Evolutionary conservation across 768 basidiomycete genomes (phyloP).

Genomic region (Multifurca ochricompacta): DNA sequence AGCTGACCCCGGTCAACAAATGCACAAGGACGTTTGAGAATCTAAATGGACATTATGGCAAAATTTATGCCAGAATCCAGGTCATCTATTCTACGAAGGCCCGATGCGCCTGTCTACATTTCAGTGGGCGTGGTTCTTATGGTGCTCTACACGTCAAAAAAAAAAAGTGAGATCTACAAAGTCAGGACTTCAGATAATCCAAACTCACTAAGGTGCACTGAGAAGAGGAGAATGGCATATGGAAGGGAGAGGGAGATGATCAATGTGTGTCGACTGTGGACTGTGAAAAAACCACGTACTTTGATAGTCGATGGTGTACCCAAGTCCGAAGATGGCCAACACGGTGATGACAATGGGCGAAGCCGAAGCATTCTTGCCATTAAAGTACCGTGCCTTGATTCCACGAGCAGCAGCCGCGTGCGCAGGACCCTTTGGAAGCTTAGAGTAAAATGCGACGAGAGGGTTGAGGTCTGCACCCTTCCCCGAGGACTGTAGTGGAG

Average conservation of each 20-base stretch:
- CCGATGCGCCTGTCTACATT: not conserved
- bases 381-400: conserved; percentile 76
- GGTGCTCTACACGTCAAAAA: conserved; percentile 52
- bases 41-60: not conserved
- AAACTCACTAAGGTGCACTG: conserved; percentile 79
- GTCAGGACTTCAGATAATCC: conserved; percentile 21
- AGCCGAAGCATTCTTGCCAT: conserved; percentile 78
- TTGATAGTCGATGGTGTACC: conserved; percentile 86
- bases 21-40: not conserved
- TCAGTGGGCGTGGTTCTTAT: conserved; percentile 87
- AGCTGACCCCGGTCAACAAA: not conserved
- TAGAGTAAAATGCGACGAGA: conserved; percentile 94
- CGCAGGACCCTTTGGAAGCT: conserved; percentile 84
- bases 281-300: conserved; percentile 46
- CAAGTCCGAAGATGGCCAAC: conserved; percentile 60
- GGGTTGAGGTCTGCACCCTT: conserved; percentile 73
- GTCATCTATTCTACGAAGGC: conserved; percentile 3
- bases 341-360: conserved; percentile 58
- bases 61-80: not conserved
- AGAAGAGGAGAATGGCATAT: conserved; percentile 8
- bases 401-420: conserved; percentile 51
- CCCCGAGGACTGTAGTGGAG: conserved; percentile 79
- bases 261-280: not conserved
- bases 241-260: not conserved
- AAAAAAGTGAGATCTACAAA: conserved; percentile 17